These are phyloP conservation scores for Trichoderma simmonsii DNA, from an alignment of 2,329 filamentous ascomycete genomes.

Conservation along the genomic window DNA sequence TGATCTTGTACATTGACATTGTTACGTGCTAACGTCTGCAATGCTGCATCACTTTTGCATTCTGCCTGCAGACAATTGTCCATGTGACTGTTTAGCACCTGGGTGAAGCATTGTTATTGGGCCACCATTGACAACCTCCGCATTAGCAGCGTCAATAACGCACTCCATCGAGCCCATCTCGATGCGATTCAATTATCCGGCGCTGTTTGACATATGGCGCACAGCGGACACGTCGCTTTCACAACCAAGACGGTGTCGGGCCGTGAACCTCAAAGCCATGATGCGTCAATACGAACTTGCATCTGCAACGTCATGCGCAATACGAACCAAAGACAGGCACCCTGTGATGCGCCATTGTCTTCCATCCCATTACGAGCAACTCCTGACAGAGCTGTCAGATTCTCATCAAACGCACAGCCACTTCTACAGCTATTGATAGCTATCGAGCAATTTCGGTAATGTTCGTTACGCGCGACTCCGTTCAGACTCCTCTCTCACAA, in stretches of 20 bases:
- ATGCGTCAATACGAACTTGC: not conserved
- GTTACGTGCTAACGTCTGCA: not conserved
- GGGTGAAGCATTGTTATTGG: not conserved
- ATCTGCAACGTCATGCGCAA: not conserved
- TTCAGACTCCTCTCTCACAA: not conserved
- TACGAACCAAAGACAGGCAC: not conserved
- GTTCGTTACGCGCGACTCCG: not conserved
- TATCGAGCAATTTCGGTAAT: not conserved
- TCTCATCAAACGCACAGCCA: slow-evolving; percentile 1
- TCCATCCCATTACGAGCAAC: not conserved
- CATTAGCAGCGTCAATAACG: not conserved
- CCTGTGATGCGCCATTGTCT: not conserved
- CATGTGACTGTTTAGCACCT: not conserved
- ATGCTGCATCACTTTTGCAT: slow-evolving; percentile 1
- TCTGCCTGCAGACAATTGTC: not conserved
- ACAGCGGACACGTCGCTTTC: not conserved
- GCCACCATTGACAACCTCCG: not conserved
- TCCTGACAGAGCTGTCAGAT: not conserved
- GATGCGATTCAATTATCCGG: slow-evolving; percentile 12
- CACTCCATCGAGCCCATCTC: not conserved
- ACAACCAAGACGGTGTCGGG: not conserved
- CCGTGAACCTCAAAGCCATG: not conserved
- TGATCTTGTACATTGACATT: not conserved
- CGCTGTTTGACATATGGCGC: not conserved
- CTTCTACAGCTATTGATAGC: not conserved